phyloP scores from a whole-genome alignment of 805 yeast species.

The Kodamaea sagamina region DNA sequence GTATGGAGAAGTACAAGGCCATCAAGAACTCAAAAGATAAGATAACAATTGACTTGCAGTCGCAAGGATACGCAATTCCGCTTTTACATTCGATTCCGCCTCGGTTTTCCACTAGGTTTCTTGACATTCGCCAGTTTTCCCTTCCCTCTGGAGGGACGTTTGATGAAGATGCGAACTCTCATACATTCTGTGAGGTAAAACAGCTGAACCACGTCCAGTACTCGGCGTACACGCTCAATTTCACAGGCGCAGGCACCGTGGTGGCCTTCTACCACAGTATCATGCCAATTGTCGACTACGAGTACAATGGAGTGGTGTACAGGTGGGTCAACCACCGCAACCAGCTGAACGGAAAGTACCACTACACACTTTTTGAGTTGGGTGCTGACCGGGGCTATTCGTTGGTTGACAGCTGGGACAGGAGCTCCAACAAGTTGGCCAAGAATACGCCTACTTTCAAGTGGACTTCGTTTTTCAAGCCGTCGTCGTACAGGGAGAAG shows the following conservation, averaged over 20 bases:
- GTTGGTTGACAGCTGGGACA: constrained; percentile 13
- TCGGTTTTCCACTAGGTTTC: constrained; percentile 2
- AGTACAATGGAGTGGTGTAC: constrained; percentile 10
- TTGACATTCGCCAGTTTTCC: not conserved
- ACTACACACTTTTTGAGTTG: constrained; percentile 9
- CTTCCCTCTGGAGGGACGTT: not conserved
- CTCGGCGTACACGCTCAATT: constrained; percentile 2
- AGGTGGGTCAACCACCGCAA: constrained; percentile 11
- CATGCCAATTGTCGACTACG: constrained; percentile 14
- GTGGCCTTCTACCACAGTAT: constrained; percentile 10
- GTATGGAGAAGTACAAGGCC: constrained; percentile 1
- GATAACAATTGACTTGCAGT: constrained; percentile 1
- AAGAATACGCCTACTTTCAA: not conserved
- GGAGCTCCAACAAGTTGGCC: constrained; percentile 4
- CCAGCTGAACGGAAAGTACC: not conserved
- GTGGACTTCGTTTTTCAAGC: not conserved
- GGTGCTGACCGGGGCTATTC: constrained; percentile 8
- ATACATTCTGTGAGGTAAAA: constrained; percentile 7
- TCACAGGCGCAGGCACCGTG: not conserved
- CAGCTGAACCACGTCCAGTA: not conserved
- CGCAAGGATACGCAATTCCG: constrained; percentile 12
- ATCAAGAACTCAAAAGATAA: not conserved
- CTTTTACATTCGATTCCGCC: constrained; percentile 2
- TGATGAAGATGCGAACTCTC: constrained; percentile 1
- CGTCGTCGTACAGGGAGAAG: not conserved